Evolutionary conservation across 352 stramenopile species (phyloP), one percentile per base, ranked within the genome.

Genomic region (Globisporangium alternatum): DNA sequence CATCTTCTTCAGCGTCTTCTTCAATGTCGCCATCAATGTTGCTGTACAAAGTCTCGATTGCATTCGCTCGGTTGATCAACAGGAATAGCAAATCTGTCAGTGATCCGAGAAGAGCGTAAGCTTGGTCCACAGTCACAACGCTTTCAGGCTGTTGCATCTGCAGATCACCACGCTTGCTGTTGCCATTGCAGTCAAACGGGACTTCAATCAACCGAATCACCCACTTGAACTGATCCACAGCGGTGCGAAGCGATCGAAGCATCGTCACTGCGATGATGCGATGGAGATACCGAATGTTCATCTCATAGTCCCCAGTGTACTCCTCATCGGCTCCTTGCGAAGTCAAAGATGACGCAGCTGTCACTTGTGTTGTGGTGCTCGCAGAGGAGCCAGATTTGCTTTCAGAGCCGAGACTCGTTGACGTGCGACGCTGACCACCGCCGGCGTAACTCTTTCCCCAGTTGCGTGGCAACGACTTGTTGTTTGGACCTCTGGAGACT

Each of bases 371-470:
- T 25, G 28, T 19, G 4, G 52, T 10, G 21, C 28, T 58, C 5
- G 31, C 45, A 21, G 5, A 47, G 10, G 39, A 56, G 4, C 39
- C 31, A 17, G 61, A 33, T 44, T 75, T 77, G 45, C 60, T 53
- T 22, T 87, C 72, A 4, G 37, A 8, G 0, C 61, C 69, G 25
- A 51, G 19, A 37, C 44, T 77, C 5, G 70, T 35, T 8, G 66
- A 77, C 19, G 63, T 67, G 31, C 72, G 70, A 39, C 70, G 72
- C n/a, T 75, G 68, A 21, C 72, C 64, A 9, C 62, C 48, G 47
- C 71, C 66, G 5, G 65, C 53, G 47, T 86, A 77, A 25, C 79
- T 77, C 49, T 92, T 92, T 10, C 72, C 81, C 83, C 83, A 90
- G 37, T 82, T 89, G 4, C 81, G 78, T 12, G 83, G 83, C 33